Evolutionary conservation across 768 basidiomycete species (phyloP).

Genomic region (Mycena alexandri): DNA sequence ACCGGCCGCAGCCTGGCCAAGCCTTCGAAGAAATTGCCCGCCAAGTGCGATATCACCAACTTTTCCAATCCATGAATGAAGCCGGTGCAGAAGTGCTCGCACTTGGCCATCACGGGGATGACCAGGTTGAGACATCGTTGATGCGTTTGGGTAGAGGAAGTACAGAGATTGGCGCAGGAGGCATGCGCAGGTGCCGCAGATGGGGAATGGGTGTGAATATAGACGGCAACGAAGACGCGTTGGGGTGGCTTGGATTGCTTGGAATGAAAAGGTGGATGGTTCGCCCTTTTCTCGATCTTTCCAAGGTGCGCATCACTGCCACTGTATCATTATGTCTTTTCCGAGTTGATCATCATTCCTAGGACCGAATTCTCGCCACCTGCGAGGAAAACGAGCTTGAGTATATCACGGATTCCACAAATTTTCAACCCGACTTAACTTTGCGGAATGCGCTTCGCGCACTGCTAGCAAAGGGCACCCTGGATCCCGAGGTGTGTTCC

Average conservation of each 20-base stretch:
- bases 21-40: slow-evolving; percentile 72
- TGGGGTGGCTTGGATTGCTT: slow-evolving; percentile 60
- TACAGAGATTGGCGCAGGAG: slow-evolving; percentile 67
- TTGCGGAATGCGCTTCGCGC: slow-evolving; percentile 81
- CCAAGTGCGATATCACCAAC: slow-evolving; percentile 64
- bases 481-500: slow-evolving; percentile 39
- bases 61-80: slow-evolving; percentile 62
- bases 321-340: not conserved
- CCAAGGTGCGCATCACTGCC: slow-evolving; percentile 65
- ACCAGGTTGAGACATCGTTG: slow-evolving; percentile 86
- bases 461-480: slow-evolving; percentile 43
- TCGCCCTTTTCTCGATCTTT: slow-evolving; percentile 75
- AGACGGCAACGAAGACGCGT: slow-evolving; percentile 40
- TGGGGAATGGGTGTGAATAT: slow-evolving; percentile 81
- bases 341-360: slow-evolving; percentile 16
- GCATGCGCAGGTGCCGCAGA: slow-evolving; percentile 75
- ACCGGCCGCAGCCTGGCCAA: slow-evolving; percentile 52
- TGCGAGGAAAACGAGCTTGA: slow-evolving; percentile 71
- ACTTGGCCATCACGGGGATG: slow-evolving; percentile 84
- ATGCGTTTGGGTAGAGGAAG: slow-evolving; percentile 76
- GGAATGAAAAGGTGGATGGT: slow-evolving; percentile 80
- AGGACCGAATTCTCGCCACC: slow-evolving; percentile 87
- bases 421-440: slow-evolving; percentile 80
- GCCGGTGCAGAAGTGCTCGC: slow-evolving; percentile 60
- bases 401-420: slow-evolving; percentile 78